Percentiles rank a stretch among this genome's conserved stretches.
Conservation (phyloP, 768 basidiomycete species). For the Russula sp. region DNA sequence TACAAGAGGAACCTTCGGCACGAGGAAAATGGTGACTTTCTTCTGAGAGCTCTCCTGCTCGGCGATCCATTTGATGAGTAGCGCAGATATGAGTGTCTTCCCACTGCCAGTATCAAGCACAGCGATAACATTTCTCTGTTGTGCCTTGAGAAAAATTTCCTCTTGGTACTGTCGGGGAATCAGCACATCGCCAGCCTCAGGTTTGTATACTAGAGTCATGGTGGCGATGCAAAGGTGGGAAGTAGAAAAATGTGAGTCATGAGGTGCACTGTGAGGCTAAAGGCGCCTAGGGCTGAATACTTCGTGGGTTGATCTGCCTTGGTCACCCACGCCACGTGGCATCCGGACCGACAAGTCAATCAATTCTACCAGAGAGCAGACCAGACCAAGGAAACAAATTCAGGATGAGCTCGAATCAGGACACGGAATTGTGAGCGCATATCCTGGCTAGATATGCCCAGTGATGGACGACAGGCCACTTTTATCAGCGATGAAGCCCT, state of each 20-base stretch:
- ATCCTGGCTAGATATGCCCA: background rate
- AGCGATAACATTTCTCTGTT: conserved; percentile 47
- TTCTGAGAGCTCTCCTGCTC: conserved; percentile 40
- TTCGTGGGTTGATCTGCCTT: too few relatives aligned
- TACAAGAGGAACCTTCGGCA: conserved; percentile 80
- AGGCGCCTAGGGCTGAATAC: background rate
- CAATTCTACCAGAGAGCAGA: too few relatives aligned
- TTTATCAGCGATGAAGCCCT: conserved; percentile 82
- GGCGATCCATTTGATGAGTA: conserved; percentile 71
- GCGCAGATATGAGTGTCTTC: conserved; percentile 53
- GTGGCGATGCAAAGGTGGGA: background rate
- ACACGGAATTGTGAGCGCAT: conserved; percentile 85
- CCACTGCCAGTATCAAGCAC: conserved; percentile 53
- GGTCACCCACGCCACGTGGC: background rate
- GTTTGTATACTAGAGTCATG: conserved; percentile 4
- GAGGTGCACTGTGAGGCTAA: background rate
- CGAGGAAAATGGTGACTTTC: conserved; percentile 72
- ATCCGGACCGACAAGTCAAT: background rate
- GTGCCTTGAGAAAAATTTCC: conserved; percentile 47
- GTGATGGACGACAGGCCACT: conserved; percentile 10
- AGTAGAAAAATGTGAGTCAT: background rate
- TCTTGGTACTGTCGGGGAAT: conserved; percentile 46
- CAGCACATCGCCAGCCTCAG: conserved; percentile 16
- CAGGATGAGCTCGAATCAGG: conserved; percentile 71
- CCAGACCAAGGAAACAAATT: too few relatives aligned